Evolutionary conservation across 2,329 filamentous ascomycete species (phyloP).

Genomic region (Pseudogymnoascus verrucosus): DNA sequence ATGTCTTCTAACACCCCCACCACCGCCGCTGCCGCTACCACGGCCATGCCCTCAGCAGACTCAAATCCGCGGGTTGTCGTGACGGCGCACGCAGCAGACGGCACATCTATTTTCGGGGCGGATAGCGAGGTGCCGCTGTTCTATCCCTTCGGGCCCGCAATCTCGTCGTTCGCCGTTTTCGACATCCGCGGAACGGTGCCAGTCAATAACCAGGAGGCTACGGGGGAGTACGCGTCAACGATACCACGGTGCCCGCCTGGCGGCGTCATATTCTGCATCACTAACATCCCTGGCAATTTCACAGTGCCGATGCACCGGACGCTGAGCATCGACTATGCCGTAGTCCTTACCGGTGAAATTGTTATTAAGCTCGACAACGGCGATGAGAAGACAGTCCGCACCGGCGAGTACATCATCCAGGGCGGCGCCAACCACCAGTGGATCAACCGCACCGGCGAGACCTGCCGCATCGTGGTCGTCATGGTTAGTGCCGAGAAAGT

Average conservation of each 20-base stretch:
- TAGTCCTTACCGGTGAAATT: conserved; percentile 34
- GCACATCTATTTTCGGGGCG: conserved; percentile 27
- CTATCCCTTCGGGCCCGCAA: conserved; percentile 28
- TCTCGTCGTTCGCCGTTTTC: conserved; percentile 26
- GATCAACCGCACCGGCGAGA: conserved; percentile 32
- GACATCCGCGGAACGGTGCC: conserved; percentile 27
- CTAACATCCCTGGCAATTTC: conserved; percentile 13
- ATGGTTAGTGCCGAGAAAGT: conserved; percentile 35
- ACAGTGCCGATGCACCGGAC: conserved; percentile 36
- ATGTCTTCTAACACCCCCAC: background rate
- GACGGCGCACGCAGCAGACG: conserved; percentile 26
- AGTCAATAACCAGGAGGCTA: conserved; percentile 21
- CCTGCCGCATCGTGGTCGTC: conserved; percentile 34
- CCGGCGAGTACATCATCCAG: conserved; percentile 35
- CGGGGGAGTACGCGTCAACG: conserved; percentile 9
- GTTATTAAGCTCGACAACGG: conserved; percentile 32
- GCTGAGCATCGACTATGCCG: conserved; percentile 33
- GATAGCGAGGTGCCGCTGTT: conserved; percentile 25
- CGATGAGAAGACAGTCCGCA: conserved; percentile 30
- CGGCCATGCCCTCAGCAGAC: background rate
- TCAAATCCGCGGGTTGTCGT: conserved; percentile 24
- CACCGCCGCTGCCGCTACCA: background rate
- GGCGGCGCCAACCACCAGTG: conserved; percentile 38
- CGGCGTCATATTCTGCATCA: conserved; percentile 30
- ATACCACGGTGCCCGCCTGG: conserved; percentile 30